Evolutionary conservation across 2,329 filamentous ascomycete species (phyloP), one percentile per base, ranked within the genome.

Genomic region (Diaporthe sp.): DNA sequence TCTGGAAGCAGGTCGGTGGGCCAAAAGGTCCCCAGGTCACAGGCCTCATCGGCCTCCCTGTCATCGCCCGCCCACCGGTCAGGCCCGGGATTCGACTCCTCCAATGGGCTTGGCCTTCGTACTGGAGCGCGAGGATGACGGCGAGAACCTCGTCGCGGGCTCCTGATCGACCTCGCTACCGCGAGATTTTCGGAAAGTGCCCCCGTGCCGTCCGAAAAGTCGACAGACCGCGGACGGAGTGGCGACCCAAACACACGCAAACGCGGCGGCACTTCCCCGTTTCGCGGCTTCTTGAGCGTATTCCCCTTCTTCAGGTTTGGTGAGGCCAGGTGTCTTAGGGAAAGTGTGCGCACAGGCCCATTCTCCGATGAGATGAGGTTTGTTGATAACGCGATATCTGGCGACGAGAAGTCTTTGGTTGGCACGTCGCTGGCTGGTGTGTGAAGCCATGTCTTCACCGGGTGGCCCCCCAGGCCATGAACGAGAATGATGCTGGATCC

Each of bases 381-480:
- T 10, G 47, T n/a, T 25, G 47, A 2, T 39, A 32, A 15, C 8
- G 32, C 47, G 44, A 44, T 15, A n/a, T 68, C 13, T 68, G 63
- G 13, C 3, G 63, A 27, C 13, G 47, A 37, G 3, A 17, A n/a
- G n/a, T 68, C 17, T 8, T 53, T 68, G 32, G 32, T 9, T 4
- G 69, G 56, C n/a, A 12, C 35, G 12, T 42, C 58, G 27, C n/a
- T 39, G 19, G 71, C 53, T 17, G 66, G 61, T 3, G 72, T 73
- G 51, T 73, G 51, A 6, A 74, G 80, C 81, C 81, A 82, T 27
- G 81, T 80, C 32, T 76, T 77, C 3, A 82, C 78, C 0, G 81
- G 81, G 53, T 83, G 81, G 22, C 80, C 80, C 0, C 81, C 81
- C 17, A 81, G 74, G 32, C 81, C 81, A 15, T 81, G 78, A 35